Percentiles rank a stretch among this genome's conserved stretches.
These are phyloP conservation scores for Syzygium aromaticum DNA, from an alignment of 345 rosid genomes.

Conservation along the genomic window DNA sequence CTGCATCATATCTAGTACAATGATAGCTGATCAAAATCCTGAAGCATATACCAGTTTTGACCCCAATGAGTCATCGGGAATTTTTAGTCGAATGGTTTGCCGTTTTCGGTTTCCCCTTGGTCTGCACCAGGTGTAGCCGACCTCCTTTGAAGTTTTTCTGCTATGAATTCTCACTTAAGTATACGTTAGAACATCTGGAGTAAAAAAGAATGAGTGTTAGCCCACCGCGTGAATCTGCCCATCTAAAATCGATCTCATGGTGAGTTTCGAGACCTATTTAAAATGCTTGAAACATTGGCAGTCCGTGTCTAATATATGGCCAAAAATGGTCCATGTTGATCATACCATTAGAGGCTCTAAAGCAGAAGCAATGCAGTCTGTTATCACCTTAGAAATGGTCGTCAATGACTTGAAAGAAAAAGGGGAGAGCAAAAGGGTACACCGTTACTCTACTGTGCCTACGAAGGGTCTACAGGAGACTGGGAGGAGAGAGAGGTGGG, in stretches of 20 bases:
- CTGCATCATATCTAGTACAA: neutral
- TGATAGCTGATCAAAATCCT: neutral
- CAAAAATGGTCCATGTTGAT: neutral
- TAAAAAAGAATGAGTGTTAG: neutral
- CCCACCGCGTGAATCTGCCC: no score
- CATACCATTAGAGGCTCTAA: neutral
- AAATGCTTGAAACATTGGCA: neutral
- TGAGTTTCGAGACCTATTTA: neutral
- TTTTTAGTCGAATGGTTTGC: neutral
- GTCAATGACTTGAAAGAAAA: neutral
- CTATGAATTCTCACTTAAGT: neutral
- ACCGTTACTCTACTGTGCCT: neutral
- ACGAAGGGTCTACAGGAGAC: neutral
- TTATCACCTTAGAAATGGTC: neutral
- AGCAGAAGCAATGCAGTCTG: neutral
- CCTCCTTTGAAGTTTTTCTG: neutral
- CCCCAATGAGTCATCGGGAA: neutral
- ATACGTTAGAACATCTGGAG: neutral
- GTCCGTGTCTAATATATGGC: neutral
- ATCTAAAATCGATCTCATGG: no score
- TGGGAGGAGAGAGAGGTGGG: neutral
- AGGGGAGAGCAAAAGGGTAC: neutral
- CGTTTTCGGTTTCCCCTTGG: neutral
- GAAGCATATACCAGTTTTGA: neutral
- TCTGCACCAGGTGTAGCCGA: neutral